Base-by-base conservation (phyloP, 805 yeast species). In the Peterozyma xylosa region DNA sequence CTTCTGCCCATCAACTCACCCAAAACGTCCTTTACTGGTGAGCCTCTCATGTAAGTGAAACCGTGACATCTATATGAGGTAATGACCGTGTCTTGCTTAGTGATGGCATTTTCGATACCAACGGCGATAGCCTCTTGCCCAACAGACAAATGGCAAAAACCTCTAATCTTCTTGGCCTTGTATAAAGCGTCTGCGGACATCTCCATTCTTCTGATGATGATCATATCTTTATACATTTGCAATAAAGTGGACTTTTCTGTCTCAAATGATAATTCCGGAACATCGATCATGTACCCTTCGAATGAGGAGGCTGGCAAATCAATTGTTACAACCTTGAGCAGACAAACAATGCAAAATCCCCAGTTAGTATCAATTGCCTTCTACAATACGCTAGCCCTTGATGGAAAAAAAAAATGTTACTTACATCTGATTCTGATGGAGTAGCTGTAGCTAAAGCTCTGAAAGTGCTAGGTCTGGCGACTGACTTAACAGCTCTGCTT, bases 71-170 rank as follows among this genome's bases (percentile, higher is more conserved):
- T 82, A 76, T 93, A 93, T 33, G 98, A 87, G 45, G 99, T 93
- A 67, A 93, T 93, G 53, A 93, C 80, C 51, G 95, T 77, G 68
- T 93, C 99, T 54, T 82, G 68, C 52, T 74, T 74, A 55, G 85
- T 81, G 62, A 89, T 84, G 56, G 99, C 98, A 59, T 84, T 79
- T 74, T 93, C 99, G 55, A 93, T 89, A 66, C 99, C 99, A 50
- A 91, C 97, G 50, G 99, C 96, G 68, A 93, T 80, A 51, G 99
- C 99, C 73, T 93, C 99, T 73, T 93, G 99, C 60, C 99, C 99
- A 51, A 87, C 89, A 11, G 96, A 86, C 73, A 93, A 79, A 70
- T 93, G 99, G 72, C 99, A 93, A 82, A 93, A 93, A 57, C 99
- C 99, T 74, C 98, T 81, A 61, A 93, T 90, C 73, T 91, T 89